Conservation (phyloP, 2,329 filamentous ascomycete species). For the Neonectria neomacrospora region DNA sequence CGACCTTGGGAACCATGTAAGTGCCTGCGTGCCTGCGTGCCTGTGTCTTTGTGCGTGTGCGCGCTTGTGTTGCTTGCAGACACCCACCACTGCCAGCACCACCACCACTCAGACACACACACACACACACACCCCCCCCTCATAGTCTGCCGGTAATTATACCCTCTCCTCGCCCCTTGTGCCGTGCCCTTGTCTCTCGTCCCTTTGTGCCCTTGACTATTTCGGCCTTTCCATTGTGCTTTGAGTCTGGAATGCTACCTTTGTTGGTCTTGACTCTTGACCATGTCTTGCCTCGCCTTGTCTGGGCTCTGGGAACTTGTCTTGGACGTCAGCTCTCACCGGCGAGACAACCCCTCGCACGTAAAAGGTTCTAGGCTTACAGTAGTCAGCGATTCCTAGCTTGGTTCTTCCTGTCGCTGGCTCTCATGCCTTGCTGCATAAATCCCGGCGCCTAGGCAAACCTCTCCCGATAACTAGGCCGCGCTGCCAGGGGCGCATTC, state of each 20-base stretch:
- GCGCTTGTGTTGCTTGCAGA: slow-evolving; percentile 4
- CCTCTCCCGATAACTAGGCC: slow-evolving; percentile 11
- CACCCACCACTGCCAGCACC: not conserved
- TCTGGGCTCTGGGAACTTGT: not conserved
- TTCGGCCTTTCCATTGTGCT: not conserved
- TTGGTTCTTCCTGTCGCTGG: not conserved
- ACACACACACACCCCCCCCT: not conserved
- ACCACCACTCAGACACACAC: not conserved
- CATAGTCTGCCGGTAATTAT: not conserved
- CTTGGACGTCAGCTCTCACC: not conserved
- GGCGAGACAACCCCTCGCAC: not conserved
- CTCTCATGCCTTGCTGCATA: slow-evolving; percentile 3
- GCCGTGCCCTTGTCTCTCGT: not conserved
- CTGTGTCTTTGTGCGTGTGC: slow-evolving; percentile 1
- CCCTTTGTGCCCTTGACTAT: not conserved
- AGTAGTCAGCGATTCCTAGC: too few species aligned
- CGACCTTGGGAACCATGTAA: not conserved
- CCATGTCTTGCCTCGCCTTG: slow-evolving; percentile 5
- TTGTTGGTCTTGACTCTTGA: not conserved
- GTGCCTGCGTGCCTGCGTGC: slow-evolving; percentile 1
- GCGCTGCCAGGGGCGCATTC: slow-evolving; percentile 5
- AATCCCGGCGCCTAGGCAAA: slow-evolving; percentile 17
- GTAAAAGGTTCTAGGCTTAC: too few species aligned
- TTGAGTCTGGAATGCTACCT: not conserved
- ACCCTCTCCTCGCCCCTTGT: not conserved